Conservation (phyloP, 75 land plant species). For the Pinus albicaulis region DNA sequence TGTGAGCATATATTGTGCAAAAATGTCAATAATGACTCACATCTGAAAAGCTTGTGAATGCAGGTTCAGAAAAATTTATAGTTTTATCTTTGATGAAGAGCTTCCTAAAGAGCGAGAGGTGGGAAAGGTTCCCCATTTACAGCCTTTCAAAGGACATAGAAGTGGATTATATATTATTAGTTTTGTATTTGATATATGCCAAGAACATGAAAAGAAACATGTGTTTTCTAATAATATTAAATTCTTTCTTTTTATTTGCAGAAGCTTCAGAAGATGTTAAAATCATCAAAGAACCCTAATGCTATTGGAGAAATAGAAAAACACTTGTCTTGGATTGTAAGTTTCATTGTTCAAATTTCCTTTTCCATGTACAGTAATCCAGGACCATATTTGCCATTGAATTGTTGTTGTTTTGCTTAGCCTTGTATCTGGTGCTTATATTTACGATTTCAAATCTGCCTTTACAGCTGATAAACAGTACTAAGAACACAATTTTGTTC, state of each 20-base stretch:
- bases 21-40: neutral
- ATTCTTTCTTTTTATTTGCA: constrained; percentile 15
- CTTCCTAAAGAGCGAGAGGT: constrained; percentile 92
- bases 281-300: constrained; percentile 45
- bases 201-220: neutral
- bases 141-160: neutral
- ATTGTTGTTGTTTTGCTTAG: neutral
- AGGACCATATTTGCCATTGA: neutral
- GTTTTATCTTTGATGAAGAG: constrained; percentile 69
- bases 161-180: neutral
- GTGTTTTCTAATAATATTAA: neutral
- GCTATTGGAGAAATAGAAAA: constrained; percentile 49
- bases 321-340: constrained; percentile 84
- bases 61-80: constrained; percentile 86
- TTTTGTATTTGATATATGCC: neutral
- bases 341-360: constrained; percentile 18
- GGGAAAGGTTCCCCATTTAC: neutral
- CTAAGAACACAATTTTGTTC: no score
- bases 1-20: neutral
- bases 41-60: constrained; percentile 5
- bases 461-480: no score
- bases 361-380: neutral
- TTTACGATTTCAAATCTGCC: neutral
- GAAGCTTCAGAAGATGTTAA: constrained; percentile 59
- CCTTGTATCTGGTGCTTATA: neutral